Percentiles rank a stretch among this genome's conserved stretches.
phyloP scores from a whole-genome alignment of 2,329 filamentous ascomycete genomes.

The Macrophomina tecta region DNA sequence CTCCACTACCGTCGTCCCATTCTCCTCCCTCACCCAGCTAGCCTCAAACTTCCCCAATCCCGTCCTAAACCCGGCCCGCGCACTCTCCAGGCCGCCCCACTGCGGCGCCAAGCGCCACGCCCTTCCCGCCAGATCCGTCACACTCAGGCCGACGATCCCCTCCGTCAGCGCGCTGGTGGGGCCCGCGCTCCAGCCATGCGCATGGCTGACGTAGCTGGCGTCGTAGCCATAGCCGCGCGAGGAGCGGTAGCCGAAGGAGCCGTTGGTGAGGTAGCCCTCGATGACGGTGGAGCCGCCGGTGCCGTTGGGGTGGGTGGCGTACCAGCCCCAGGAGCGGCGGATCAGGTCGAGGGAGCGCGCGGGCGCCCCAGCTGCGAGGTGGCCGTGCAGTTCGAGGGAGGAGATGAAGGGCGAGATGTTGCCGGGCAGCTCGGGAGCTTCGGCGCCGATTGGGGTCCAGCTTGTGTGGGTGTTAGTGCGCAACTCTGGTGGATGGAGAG shows the following conservation, averaged over 20 bases:
- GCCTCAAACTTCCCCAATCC: conserved; percentile 50
- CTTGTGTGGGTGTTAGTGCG: conserved; percentile 49
- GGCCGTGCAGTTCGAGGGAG: conserved; percentile 65
- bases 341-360: conserved; percentile 62
- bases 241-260: conserved; percentile 63
- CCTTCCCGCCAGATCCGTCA: conserved; percentile 48
- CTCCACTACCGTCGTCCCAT: conserved; percentile 18
- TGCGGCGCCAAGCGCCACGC: conserved; percentile 54
- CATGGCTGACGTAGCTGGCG: conserved; percentile 46
- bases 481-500: too few relatives aligned
- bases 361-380: conserved; percentile 56
- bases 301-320: conserved; percentile 62
- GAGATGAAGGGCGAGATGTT: conserved; percentile 66
- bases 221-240: conserved; percentile 60
- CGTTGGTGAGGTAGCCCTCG: conserved; percentile 64
- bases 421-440: conserved; percentile 61
- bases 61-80: conserved; percentile 55
- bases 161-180: conserved; percentile 44
- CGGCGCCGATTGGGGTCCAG: conserved; percentile 63
- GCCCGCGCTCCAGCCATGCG: conserved; percentile 51
- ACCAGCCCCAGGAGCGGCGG: conserved; percentile 65
- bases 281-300: conserved; percentile 62
- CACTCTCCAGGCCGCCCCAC: conserved; percentile 51
- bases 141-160: conserved; percentile 52
- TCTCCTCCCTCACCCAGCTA: conserved; percentile 37